phyloP scores from a whole-genome alignment of 805 yeast species.

The Metschnikowia vanudenii region DNA sequence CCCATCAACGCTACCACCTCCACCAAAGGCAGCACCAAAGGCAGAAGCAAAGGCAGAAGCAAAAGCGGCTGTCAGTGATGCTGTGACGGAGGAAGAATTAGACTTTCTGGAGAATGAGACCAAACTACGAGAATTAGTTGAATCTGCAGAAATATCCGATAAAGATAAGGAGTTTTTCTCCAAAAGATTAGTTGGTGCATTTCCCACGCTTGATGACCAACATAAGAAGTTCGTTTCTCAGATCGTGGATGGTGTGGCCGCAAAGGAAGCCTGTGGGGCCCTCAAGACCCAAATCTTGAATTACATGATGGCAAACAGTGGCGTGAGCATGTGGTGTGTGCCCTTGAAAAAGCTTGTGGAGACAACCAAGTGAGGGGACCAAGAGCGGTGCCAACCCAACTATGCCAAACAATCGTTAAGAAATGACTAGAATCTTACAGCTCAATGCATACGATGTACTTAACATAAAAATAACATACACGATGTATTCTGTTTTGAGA shows the following conservation, averaged over 20 bases:
- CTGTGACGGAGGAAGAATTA: not conserved
- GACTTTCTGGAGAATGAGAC: constrained; percentile 3
- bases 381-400: no score
- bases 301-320: constrained; percentile 57
- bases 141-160: constrained; percentile 2
- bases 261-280: constrained; percentile 10
- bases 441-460: not conserved
- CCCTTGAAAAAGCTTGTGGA: constrained; percentile 55
- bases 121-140: constrained; percentile 11
- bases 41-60: no score
- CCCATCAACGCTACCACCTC: constrained; percentile 1
- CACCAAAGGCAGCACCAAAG: not conserved
- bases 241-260: constrained; percentile 11
- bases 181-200: constrained; percentile 13
- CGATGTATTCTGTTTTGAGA: not conserved
- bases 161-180: constrained; percentile 12
- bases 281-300: constrained; percentile 41
- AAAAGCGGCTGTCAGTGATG: not conserved
- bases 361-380: constrained; percentile 3
- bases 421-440: not conserved
- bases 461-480: no score
- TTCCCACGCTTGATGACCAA: constrained; percentile 7
- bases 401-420: no score
- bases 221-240: constrained; percentile 16
- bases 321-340: constrained; percentile 64